Evolutionary conservation across 805 yeast genomes (phyloP).

Genomic region (Schwanniomyces pseudopolymorphus): DNA sequence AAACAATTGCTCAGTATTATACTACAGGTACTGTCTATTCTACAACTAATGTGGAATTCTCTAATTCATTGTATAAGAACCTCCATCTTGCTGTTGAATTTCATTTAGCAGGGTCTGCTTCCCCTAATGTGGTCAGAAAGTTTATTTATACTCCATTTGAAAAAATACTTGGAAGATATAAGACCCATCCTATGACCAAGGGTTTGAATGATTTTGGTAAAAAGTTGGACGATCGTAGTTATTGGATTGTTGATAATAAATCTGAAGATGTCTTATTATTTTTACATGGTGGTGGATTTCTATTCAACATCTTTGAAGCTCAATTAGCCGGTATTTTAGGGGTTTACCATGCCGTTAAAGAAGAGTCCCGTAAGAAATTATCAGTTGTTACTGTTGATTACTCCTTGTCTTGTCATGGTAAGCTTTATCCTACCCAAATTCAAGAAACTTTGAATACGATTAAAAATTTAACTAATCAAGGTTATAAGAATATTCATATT

Average conservation of each 20-base stretch:
- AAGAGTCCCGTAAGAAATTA: constrained; percentile 10
- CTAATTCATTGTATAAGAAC: constrained; percentile 28
- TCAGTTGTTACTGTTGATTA: constrained; percentile 23
- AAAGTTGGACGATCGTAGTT: constrained; percentile 3
- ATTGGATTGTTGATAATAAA: constrained; percentile 9
- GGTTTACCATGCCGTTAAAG: constrained; percentile 18
- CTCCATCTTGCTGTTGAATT: constrained; percentile 23
- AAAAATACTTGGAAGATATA: constrained; percentile 13
- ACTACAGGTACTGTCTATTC: constrained; percentile 33
- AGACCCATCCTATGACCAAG: constrained; percentile 4
- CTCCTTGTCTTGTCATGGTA: constrained; percentile 19
- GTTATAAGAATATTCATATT: constrained; percentile 14
- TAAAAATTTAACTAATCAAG: constrained; percentile 11
- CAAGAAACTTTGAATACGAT: constrained; percentile 16
- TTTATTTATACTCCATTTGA: constrained; percentile 22
- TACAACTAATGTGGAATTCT: constrained; percentile 26
- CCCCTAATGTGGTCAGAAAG: constrained; percentile 19
- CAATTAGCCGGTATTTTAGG: constrained; percentile 24
- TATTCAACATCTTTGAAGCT: constrained; percentile 18
- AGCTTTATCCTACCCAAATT: constrained; percentile 25
- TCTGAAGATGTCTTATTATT: constrained; percentile 15
- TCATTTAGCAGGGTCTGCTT: constrained; percentile 24
- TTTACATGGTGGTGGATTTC: constrained; percentile 28
- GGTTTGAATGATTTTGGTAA: constrained; percentile 4
- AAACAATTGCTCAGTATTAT: constrained; percentile 23